Conservation (phyloP, 805 yeast species). For the Lachancea kluyveri region DNA sequence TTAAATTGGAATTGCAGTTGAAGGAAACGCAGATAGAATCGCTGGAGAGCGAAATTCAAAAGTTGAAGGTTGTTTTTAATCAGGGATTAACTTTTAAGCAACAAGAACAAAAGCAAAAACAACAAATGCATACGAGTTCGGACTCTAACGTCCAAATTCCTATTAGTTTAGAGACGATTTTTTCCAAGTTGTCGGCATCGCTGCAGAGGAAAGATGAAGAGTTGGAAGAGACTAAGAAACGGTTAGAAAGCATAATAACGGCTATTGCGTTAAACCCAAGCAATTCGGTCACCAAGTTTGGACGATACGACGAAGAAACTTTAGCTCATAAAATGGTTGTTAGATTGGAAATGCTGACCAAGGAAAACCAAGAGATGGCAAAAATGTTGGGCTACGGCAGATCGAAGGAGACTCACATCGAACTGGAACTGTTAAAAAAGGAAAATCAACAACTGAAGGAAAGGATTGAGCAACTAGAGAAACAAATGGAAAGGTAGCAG, state of each 20-base stretch:
- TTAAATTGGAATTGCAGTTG: slow-evolving; percentile 45
- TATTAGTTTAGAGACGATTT: slow-evolving; percentile 38
- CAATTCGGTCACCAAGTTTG: slow-evolving; percentile 42
- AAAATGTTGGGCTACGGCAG: slow-evolving; percentile 72
- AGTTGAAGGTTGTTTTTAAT: slow-evolving; percentile 29
- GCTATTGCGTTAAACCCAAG: slow-evolving; percentile 48
- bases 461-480: slow-evolving; percentile 9
- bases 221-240: slow-evolving; percentile 51
- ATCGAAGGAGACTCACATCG: slow-evolving; percentile 63
- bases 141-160: slow-evolving; percentile 34
- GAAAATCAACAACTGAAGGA: slow-evolving; percentile 44
- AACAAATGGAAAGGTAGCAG: neutral
- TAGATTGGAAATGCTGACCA: slow-evolving; percentile 52
- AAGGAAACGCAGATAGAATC: slow-evolving; percentile 47
- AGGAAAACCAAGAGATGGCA: slow-evolving; percentile 65
- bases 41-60: slow-evolving; percentile 39
- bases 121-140: slow-evolving; percentile 6
- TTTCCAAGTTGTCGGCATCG: slow-evolving; percentile 41
- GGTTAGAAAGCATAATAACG: slow-evolving; percentile 57
- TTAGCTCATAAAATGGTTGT: slow-evolving; percentile 65
- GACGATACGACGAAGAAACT: slow-evolving; percentile 68
- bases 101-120: slow-evolving; percentile 20
- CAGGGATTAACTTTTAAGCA: slow-evolving; percentile 34
- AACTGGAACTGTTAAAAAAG: slow-evolving; percentile 51
- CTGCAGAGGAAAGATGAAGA: slow-evolving; percentile 45